Conservation (phyloP, 352 stramenopile genomes). For the Pythium phragmitis region DNA sequence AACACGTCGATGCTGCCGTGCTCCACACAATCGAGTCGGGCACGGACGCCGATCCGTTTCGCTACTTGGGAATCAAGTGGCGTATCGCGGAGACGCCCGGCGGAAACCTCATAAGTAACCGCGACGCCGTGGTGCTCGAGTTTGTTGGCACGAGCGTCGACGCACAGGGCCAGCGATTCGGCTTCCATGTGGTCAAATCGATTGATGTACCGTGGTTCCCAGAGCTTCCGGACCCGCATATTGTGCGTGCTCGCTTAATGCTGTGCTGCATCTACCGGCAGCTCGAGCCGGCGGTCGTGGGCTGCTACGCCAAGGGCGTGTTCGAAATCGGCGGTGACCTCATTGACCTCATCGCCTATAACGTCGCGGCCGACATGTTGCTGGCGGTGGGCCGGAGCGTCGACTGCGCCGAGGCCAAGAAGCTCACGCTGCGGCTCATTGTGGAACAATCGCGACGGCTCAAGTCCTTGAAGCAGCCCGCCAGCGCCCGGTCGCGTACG, state of each 20-base stretch:
- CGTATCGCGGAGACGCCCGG: slow-evolving; percentile 17
- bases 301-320: slow-evolving; percentile 16
- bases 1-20: slow-evolving; percentile 30
- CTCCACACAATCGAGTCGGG: slow-evolving; percentile 44
- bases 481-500: background rate
- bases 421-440: slow-evolving; percentile 27
- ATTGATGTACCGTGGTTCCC: slow-evolving; percentile 6
- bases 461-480: background rate
- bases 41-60: slow-evolving; percentile 27
- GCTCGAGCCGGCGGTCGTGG: slow-evolving; percentile 8
- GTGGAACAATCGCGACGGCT: slow-evolving; percentile 10
- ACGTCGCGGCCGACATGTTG: background rate
- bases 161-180: slow-evolving; percentile 38
- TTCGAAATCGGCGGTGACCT: slow-evolving; percentile 21
- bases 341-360: slow-evolving; percentile 9
- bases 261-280: slow-evolving; percentile 20
- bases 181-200: slow-evolving; percentile 33
- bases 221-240: background rate
- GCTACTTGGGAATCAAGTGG: slow-evolving; percentile 28
- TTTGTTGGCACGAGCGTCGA: slow-evolving; percentile 40
- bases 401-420: slow-evolving; percentile 28
- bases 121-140: slow-evolving; percentile 56
- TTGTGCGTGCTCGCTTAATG: slow-evolving; percentile 13
- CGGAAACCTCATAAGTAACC: slow-evolving; percentile 24
- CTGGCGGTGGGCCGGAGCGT: slow-evolving; percentile 9